These are phyloP conservation scores for Calocera cornea DNA, from an alignment of 768 basidiomycete species.

Conservation along the genomic window DNA sequence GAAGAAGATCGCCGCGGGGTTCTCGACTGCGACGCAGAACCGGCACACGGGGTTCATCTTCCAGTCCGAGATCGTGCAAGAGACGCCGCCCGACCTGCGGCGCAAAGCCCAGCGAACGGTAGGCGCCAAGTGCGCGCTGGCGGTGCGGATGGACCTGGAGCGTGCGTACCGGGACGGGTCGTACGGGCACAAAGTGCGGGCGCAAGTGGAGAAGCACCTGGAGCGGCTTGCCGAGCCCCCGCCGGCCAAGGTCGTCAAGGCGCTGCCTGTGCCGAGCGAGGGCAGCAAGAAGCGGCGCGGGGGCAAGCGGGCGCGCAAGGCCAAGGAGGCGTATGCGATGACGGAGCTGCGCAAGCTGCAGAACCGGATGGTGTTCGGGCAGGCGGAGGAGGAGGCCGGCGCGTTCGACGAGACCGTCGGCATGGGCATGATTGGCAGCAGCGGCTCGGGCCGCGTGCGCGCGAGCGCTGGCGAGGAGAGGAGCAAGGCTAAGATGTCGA, in stretches of 20 bases:
- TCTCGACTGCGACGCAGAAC: slow-evolving; percentile 73
- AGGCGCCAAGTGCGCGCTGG: slow-evolving; percentile 79
- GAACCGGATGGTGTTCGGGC: slow-evolving; percentile 91
- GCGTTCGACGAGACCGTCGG: slow-evolving; percentile 97
- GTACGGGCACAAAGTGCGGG: slow-evolving; percentile 66
- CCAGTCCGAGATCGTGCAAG: slow-evolving; percentile 77
- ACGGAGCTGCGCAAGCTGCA: slow-evolving; percentile 94
- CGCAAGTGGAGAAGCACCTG: slow-evolving; percentile 86
- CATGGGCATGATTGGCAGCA: slow-evolving; percentile 85
- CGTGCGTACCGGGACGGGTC: slow-evolving; percentile 64
- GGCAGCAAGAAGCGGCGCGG: slow-evolving; percentile 91
- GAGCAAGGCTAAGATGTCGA: slow-evolving; percentile 89
- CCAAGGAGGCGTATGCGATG: slow-evolving; percentile 96
- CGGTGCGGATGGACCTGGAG: slow-evolving; percentile 90
- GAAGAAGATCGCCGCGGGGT: slow-evolving; percentile 81
- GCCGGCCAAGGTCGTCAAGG: slow-evolving; percentile 83
- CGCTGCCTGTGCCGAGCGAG: slow-evolving; percentile 86
- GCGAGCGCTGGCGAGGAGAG: slow-evolving; percentile 78
- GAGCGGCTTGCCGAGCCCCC: slow-evolving; percentile 87
- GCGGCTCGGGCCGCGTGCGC: slow-evolving; percentile 79
- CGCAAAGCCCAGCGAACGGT: slow-evolving; percentile 86
- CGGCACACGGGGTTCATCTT: slow-evolving; percentile 95
- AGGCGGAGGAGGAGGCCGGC: slow-evolving; percentile 90
- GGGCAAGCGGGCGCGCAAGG: slow-evolving; percentile 93
- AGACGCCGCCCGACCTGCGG: slow-evolving; percentile 78